A percentile compares a stretch with the other conserved stretches of the same genome.
phyloP scores from a whole-genome alignment of 2,329 filamentous ascomycete species.

The Tolypocladium tundrense region DNA sequence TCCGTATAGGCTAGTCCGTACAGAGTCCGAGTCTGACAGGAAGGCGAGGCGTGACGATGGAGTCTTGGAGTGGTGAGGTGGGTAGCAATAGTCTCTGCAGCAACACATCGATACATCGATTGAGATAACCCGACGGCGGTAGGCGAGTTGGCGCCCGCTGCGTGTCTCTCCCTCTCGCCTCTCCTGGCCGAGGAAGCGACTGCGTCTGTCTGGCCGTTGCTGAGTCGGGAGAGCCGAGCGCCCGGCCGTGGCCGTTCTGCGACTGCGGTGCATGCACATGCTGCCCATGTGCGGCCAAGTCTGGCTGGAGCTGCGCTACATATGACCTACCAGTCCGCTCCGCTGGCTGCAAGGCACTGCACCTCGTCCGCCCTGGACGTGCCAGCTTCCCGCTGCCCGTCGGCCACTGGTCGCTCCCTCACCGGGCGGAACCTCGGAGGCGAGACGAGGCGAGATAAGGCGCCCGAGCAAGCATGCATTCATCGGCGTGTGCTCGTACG shows the following conservation, averaged over 20 bases:
- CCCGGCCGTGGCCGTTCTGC: not conserved
- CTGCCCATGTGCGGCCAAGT: not conserved
- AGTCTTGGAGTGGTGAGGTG: not conserved
- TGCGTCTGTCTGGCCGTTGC: not conserved
- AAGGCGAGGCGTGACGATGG: not conserved
- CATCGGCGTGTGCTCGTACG: not conserved
- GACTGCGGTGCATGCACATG: not conserved
- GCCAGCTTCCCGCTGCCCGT: not conserved
- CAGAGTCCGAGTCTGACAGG: not conserved
- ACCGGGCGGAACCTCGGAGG: not conserved
- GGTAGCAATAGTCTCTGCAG: not conserved
- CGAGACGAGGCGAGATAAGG: not conserved
- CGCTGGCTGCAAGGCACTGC: not conserved
- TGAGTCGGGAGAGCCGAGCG: not conserved
- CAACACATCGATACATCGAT: not conserved
- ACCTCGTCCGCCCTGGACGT: not conserved
- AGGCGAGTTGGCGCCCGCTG: not conserved
- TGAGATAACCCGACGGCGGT: not conserved
- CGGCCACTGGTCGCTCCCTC: too few relatives aligned
- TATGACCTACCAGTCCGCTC: not conserved
- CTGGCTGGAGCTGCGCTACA: not conserved
- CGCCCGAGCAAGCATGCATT: not conserved
- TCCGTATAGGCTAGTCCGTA: too few relatives aligned
- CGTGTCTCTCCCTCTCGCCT: not conserved
- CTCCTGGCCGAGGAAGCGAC: not conserved